Percentiles rank a stretch among this genome's conserved stretches.
phyloP scores from a whole-genome alignment of 106 monocot species.

The Alisma plantagoaquatica region DNA sequence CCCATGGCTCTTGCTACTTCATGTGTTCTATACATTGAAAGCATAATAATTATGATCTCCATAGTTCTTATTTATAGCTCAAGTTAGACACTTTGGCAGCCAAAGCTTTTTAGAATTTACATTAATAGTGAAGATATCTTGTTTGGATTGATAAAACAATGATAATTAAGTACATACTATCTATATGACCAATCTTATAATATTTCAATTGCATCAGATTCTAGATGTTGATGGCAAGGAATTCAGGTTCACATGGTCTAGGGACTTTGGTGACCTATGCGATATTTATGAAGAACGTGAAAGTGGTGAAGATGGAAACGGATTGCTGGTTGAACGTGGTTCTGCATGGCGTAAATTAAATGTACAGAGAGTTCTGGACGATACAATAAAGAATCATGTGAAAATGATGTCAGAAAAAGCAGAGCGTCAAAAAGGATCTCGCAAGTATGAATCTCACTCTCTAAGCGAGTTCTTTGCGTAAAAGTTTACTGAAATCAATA shows the following conservation, averaged over 20 bases:
- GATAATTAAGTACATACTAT: neutral
- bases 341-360: slow-evolving; percentile 88
- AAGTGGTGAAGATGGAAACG: slow-evolving; percentile 78
- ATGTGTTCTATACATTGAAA: neutral
- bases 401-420: slow-evolving; percentile 97
- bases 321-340: slow-evolving; percentile 85
- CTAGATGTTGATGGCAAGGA: slow-evolving; percentile 90
- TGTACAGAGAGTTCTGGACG: slow-evolving; percentile 84
- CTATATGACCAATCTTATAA: neutral
- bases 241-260: slow-evolving; percentile 84
- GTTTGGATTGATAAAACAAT: neutral
- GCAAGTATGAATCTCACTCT: slow-evolving; percentile 42
- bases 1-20: too few relatives aligned
- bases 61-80: neutral
- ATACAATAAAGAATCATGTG: slow-evolving; percentile 81
- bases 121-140: neutral
- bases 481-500: too few relatives aligned
- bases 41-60: neutral
- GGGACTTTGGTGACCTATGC: slow-evolving; percentile 62
- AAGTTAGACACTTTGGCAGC: too few relatives aligned
- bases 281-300: slow-evolving; percentile 84
- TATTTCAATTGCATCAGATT: slow-evolving; percentile 35
- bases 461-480: neutral
- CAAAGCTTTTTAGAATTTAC: neutral
- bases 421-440: slow-evolving; percentile 62